Percentiles rank a stretch among this genome's conserved stretches.
phyloP scores from a whole-genome alignment of 2,329 filamentous ascomycete species.

The Exutisphaerella laricina region DNA sequence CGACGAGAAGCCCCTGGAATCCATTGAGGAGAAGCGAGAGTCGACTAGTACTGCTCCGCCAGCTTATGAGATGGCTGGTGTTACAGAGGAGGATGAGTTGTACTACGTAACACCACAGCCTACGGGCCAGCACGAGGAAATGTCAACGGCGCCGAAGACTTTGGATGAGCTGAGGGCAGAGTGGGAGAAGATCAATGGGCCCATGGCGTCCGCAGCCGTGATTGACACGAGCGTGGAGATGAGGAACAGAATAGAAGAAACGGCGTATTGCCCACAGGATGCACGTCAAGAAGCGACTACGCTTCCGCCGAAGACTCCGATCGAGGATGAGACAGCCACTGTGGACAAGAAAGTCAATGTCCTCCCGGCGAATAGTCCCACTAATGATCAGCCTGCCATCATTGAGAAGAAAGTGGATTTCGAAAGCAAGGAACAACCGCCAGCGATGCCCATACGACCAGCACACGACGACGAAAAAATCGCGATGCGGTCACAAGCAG shows the following conservation, averaged over 20 bases:
- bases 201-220: neutral
- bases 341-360: neutral
- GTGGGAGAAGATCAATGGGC: neutral
- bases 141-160: neutral
- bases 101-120: conserved; percentile 7
- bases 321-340: neutral
- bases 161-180: neutral
- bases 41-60: neutral
- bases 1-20: neutral
- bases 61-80: neutral
- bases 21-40: neutral
- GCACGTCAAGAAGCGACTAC: conserved; percentile 1
- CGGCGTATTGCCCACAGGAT: neutral
- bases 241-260: neutral
- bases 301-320: neutral
- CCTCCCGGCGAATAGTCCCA: no score
- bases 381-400: no score
- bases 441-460: neutral
- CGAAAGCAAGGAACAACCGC: neutral
- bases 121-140: conserved; percentile 4
- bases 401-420: conserved; percentile 4
- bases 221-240: neutral
- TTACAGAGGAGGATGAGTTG: neutral
- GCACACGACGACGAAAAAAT: neutral
- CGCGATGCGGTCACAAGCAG: conserved; percentile 4